Base-by-base conservation (phyloP, 23 red algal species). In the Agarophyton chilense region DNA sequence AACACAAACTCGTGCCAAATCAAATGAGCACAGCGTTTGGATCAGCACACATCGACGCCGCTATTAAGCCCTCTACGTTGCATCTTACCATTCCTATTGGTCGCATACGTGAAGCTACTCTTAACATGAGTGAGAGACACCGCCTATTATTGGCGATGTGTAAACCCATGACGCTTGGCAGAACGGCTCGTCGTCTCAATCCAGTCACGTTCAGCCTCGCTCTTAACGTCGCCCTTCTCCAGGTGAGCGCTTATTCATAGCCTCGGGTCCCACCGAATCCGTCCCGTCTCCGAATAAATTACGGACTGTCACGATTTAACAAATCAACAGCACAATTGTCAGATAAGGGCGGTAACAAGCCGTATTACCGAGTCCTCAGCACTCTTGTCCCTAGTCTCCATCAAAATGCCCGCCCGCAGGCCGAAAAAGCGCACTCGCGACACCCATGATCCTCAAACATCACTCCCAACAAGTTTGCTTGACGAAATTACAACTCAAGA, bases 351-450 rank as follows among this genome's bases (percentile, higher is more conserved):
- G 26, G 29, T 65, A 65, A 38, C 60, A 17, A 12, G 7, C 12
- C 6, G 44, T 6, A 12, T 12, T 12, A 47, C 6, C 44, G 12
- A 6, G 44, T 47, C 44, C 44, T 47, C 44, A 6, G 44, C 65
- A n/a, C 42, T 17, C 36, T 42, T 72, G 34, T 72, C 65, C 65
- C 34, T n/a, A 19, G 2, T 19, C 33, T n/a, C 21, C 25, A 10
- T 47, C 41, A 74, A 2, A 8, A 80, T 80, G 77, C 4, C 51
- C 4, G 33, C 77, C 46, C 77, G 46, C 47, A 61, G 36, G 22
- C 32, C 77, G 46, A 80, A 80, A 58, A 84, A 52, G 44, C 80
- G 80, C 36, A 84, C 61, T 68, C 80, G 80, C 80, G 58, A 84
- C 57, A 84, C 80, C 0, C 80, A 68, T 33, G 62, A 84, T 52